Evolutionary conservation across 2,329 filamentous ascomycete genomes (phyloP).

Genomic region (Alternaria ventricosa): DNA sequence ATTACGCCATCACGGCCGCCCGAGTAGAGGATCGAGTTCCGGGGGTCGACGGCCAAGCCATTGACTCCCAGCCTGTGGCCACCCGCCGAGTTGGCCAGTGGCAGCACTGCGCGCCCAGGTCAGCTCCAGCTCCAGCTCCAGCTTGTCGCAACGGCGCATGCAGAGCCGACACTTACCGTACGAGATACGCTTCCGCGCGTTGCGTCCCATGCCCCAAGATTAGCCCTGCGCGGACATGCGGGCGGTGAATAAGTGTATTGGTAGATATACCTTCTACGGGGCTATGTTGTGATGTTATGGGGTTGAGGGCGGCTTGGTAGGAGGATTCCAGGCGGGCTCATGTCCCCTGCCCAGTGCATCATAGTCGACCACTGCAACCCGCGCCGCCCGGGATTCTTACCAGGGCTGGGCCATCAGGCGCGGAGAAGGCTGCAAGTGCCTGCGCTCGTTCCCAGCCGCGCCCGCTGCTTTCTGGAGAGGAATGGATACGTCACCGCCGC

Average conservation of each 20-base stretch:
- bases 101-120: slow-evolving; percentile 63
- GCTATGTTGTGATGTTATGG: not conserved
- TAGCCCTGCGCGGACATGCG: slow-evolving; percentile 26
- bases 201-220: slow-evolving; percentile 55
- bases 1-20: slow-evolving; percentile 94
- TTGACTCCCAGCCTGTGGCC: slow-evolving; percentile 95
- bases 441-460: not conserved
- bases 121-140: not conserved
- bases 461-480: not conserved
- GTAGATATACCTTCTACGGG: not conserved
- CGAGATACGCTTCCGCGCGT: slow-evolving; percentile 61
- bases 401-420: slow-evolving; percentile 11
- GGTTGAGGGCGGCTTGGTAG: slow-evolving; percentile 6
- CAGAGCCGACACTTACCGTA: slow-evolving; percentile 52
- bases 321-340: slow-evolving; percentile 4
- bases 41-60: slow-evolving; percentile 84
- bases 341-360: slow-evolving; percentile 10
- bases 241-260: slow-evolving; percentile 1
- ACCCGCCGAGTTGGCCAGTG: slow-evolving; percentile 74
- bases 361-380: slow-evolving; percentile 3
- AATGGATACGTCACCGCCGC: not conserved
- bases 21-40: slow-evolving; percentile 89
- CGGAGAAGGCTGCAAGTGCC: slow-evolving; percentile 1
- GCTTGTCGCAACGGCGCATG: slow-evolving; percentile 2
- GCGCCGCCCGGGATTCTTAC: slow-evolving; percentile 4